Percentiles rank a stretch among this genome's conserved stretches.
phyloP scores from a whole-genome alignment of 352 stramenopile genomes.

The Pythium phragmiticola region DNA sequence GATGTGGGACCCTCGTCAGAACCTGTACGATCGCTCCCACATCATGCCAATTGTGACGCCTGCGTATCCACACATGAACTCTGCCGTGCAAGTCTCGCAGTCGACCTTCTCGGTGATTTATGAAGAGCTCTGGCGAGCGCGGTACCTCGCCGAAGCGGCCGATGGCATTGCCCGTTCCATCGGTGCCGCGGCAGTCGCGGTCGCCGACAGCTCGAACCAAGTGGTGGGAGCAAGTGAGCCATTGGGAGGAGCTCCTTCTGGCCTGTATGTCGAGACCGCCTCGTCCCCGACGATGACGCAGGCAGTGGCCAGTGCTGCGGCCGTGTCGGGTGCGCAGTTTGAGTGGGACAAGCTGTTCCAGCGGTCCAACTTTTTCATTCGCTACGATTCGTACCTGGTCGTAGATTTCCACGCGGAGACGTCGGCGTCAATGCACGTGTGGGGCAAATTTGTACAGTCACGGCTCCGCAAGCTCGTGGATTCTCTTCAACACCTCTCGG shows the following conservation, averaged over 20 bases:
- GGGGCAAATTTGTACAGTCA: slow-evolving; percentile 83
- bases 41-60: slow-evolving; percentile 99
- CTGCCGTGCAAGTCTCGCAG: slow-evolving; percentile 94
- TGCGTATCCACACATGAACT: slow-evolving; percentile 98
- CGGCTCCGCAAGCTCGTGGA: slow-evolving; percentile 77
- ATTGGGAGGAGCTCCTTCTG: neutral
- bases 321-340: slow-evolving; percentile 15
- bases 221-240: neutral
- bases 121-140: slow-evolving; percentile 85
- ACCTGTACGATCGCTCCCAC: slow-evolving; percentile 88
- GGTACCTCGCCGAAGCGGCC: slow-evolving; percentile 68
- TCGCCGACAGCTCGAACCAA: neutral
- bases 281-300: slow-evolving; percentile 1
- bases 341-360: slow-evolving; percentile 75
- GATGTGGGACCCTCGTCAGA: slow-evolving; percentile 87
- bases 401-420: slow-evolving; percentile 66
- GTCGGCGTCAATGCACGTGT: slow-evolving; percentile 69
- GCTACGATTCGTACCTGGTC: slow-evolving; percentile 76
- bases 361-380: slow-evolving; percentile 82
- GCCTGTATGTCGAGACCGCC: slow-evolving; percentile 16
- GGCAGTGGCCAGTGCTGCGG: slow-evolving; percentile 9
- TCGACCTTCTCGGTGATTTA: slow-evolving; percentile 93
- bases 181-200: slow-evolving; percentile 5
- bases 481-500: slow-evolving; percentile 60
- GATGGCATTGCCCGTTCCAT: slow-evolving; percentile 50